A percentile compares a stretch with the other conserved stretches of the same genome.
Evolutionary conservation across 2,329 filamentous ascomycete species (phyloP).

Genomic region (Trichoderma oligosporum): DNA sequence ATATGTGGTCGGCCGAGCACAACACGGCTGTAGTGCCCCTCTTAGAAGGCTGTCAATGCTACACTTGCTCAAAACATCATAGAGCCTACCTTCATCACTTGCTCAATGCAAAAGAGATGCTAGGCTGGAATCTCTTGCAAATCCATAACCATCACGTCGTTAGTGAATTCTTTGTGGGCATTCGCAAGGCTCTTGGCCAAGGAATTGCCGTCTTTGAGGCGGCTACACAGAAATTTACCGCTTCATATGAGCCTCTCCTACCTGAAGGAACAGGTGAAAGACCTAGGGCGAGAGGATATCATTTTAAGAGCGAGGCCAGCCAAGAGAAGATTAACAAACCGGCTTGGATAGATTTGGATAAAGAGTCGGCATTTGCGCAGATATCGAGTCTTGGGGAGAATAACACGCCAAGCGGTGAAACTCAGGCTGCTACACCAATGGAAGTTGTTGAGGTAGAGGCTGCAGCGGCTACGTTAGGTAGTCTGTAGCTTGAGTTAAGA

Average conservation of each 20-base stretch:
- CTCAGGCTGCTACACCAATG: background rate
- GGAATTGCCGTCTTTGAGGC: conserved; percentile 59
- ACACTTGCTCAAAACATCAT: conserved; percentile 79
- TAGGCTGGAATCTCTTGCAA: conserved; percentile 89
- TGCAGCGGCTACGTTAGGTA: background rate
- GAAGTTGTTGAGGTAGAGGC: background rate
- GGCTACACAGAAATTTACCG: conserved; percentile 40
- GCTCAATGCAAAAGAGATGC: conserved; percentile 88
- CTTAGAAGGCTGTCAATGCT: conserved; percentile 65
- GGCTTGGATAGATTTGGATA: conserved; percentile 57
- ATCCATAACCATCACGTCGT: conserved; percentile 82
- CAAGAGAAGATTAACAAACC: conserved; percentile 65
- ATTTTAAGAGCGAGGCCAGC: conserved; percentile 67
- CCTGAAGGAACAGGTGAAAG: conserved; percentile 72
- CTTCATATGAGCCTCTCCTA: conserved; percentile 64
- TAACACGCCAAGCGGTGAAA: background rate
- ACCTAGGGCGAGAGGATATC: conserved; percentile 77
- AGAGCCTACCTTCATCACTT: conserved; percentile 85
- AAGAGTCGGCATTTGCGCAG: background rate
- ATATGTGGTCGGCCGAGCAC: conserved; percentile 70
- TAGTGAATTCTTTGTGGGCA: conserved; percentile 65
- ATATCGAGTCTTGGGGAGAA: background rate
- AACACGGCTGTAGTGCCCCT: conserved; percentile 62
- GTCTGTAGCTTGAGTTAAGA: no score
- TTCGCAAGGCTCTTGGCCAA: conserved; percentile 61